These are phyloP conservation scores for Xylaria sp. DNA, from an alignment of 2,329 filamentous ascomycete genomes.

Conservation along the genomic window DNA sequence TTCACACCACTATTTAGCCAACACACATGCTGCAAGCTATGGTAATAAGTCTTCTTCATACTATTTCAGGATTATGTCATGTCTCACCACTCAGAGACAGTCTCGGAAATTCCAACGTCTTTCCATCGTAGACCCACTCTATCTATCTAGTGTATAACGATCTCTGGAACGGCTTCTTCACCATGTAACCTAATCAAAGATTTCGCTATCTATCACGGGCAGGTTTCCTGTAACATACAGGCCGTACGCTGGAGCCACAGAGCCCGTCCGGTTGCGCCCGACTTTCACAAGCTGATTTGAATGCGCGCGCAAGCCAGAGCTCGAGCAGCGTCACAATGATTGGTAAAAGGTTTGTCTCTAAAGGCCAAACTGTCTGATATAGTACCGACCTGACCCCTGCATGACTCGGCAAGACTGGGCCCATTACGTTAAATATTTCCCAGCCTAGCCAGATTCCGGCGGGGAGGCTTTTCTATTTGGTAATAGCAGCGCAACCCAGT, in stretches of 20 bases:
- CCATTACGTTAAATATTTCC: conserved; percentile 61
- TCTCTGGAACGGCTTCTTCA: background rate
- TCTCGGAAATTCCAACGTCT: background rate
- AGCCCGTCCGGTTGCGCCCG: conserved; percentile 15
- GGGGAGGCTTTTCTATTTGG: conserved; percentile 57
- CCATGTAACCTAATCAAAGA: background rate
- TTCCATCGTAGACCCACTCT: background rate
- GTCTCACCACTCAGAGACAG: background rate
- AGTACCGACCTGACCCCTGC: conserved; percentile 36
- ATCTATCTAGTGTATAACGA: background rate
- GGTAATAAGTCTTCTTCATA: background rate
- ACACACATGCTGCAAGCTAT: no score
- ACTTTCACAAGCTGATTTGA: conserved; percentile 23
- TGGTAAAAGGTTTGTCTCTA: conserved; percentile 29
- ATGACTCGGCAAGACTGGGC: conserved; percentile 49
- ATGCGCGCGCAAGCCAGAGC: conserved; percentile 13
- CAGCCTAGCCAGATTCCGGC: conserved; percentile 48
- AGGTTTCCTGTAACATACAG: background rate
- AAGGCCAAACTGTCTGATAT: conserved; percentile 21
- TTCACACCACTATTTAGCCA: no score
- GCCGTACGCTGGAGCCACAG: background rate
- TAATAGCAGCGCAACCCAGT: conserved; percentile 53
- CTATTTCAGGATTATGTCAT: conserved; percentile 3
- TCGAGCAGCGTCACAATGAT: conserved; percentile 27
- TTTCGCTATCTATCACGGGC: conserved; percentile 1